These are phyloP conservation scores for Isochrysis galbana DNA, from an alignment of 78 protist genomes.

Conservation along the genomic window DNA sequence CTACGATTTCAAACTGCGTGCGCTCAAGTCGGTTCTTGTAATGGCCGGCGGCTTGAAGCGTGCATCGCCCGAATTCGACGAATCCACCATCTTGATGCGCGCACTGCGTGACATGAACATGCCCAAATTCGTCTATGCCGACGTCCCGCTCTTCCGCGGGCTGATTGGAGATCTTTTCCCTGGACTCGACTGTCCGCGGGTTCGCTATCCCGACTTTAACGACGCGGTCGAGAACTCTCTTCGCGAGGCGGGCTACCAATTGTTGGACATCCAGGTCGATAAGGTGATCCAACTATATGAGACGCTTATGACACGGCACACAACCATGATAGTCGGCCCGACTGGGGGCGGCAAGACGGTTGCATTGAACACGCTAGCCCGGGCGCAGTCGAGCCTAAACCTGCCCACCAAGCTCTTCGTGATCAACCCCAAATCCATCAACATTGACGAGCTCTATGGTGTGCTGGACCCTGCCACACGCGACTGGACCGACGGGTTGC, in stretches of 20 bases:
- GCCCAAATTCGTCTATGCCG: conserved; percentile 92
- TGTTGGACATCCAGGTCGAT: conserved; percentile 67
- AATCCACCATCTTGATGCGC: conserved; percentile 83
- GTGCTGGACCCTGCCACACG: conserved; percentile 83
- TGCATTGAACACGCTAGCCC: conserved; percentile 58
- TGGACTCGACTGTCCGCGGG: conserved; percentile 58
- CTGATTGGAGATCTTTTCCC: conserved; percentile 85
- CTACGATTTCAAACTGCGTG: conserved; percentile 90
- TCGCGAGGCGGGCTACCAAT: neutral
- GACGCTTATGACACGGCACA: conserved; percentile 87
- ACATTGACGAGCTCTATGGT: conserved; percentile 85
- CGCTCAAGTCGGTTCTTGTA: conserved; percentile 86
- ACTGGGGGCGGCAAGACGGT: conserved; percentile 90
- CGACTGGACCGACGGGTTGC: conserved; percentile 92
- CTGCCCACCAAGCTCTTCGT: conserved; percentile 60
- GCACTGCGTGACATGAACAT: conserved; percentile 90
- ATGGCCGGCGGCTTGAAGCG: conserved; percentile 94
- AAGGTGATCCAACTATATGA: conserved; percentile 90
- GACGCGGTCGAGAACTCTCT: conserved; percentile 55
- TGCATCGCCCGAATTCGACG: conserved; percentile 56
- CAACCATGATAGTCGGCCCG: conserved; percentile 93
- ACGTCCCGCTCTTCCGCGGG: conserved; percentile 88
- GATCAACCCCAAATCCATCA: conserved; percentile 83
- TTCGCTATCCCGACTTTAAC: conserved; percentile 51
- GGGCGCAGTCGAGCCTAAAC: conserved; percentile 70